Conservation (phyloP, 148 eudicot species). For the Vaccinium macrocarpon region DNA sequence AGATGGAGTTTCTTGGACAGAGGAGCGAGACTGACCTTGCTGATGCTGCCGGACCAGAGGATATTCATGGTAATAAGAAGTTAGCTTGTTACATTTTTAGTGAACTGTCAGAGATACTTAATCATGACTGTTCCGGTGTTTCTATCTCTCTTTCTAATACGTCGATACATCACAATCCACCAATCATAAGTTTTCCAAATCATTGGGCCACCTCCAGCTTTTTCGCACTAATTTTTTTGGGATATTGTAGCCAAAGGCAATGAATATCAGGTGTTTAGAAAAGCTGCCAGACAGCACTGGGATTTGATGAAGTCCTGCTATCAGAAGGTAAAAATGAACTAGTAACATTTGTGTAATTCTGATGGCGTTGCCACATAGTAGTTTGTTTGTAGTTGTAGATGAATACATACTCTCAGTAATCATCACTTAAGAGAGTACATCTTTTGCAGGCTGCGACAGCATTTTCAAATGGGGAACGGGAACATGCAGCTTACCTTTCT, state of each 20-base stretch:
- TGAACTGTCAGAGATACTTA: background rate
- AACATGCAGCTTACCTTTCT: constrained; percentile 75
- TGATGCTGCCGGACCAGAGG: constrained; percentile 34
- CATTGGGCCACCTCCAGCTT: background rate
- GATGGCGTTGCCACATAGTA: no score
- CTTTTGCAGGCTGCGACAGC: constrained; percentile 83
- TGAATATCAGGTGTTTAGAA: constrained; percentile 66
- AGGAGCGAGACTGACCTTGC: constrained; percentile 42
- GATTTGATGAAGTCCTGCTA: constrained; percentile 65
- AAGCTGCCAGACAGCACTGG: constrained; percentile 65
- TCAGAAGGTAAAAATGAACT: constrained; percentile 53
- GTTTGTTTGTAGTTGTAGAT: background rate
- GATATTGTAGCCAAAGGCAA: constrained; percentile 63
- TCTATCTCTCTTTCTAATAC: background rate
- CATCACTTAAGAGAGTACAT: constrained; percentile 9
- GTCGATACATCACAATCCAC: background rate
- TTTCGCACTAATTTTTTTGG: constrained; percentile 11
- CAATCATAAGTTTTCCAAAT: background rate
- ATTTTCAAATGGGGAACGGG: constrained; percentile 68
- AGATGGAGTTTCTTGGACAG: constrained; percentile 76
- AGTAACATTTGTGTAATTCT: constrained; percentile 6
- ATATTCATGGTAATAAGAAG: constrained; percentile 44
- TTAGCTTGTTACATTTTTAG: background rate
- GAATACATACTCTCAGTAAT: background rate
- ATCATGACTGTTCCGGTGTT: background rate